Percentiles rank a stretch among this genome's conserved stretches.
These are phyloP conservation scores for Pichia sp. DNA, from an alignment of 1,139 yeast genomes.

Conservation along the genomic window DNA sequence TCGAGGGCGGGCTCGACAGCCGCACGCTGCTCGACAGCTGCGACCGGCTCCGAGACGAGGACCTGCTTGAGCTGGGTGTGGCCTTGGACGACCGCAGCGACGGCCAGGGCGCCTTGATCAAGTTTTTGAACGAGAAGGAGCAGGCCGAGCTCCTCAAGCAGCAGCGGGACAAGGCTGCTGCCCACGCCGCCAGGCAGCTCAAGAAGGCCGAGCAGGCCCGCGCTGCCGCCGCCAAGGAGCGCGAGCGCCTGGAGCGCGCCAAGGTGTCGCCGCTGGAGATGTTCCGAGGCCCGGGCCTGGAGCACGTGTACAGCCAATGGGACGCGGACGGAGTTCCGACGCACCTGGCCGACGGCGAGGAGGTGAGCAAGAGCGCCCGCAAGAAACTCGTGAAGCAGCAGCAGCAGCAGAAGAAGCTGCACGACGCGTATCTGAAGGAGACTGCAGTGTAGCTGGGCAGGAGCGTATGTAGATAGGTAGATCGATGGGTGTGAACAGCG, in stretches of 20 bases:
- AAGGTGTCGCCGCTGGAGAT: slow-evolving; percentile 65
- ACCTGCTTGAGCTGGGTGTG: slow-evolving; percentile 69
- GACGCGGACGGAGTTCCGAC: slow-evolving; percentile 84
- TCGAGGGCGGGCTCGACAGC: slow-evolving; percentile 49
- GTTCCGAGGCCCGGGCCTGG: slow-evolving; percentile 49
- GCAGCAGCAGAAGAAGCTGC: slow-evolving; percentile 76
- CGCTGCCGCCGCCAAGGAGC: slow-evolving; percentile 54
- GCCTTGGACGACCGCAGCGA: slow-evolving; percentile 85
- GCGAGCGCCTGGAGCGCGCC: slow-evolving; percentile 65
- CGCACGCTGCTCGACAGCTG: slow-evolving; percentile 52
- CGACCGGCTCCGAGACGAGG: slow-evolving; percentile 57
- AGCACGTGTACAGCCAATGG: slow-evolving; percentile 56
- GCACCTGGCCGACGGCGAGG: slow-evolving; percentile 73
- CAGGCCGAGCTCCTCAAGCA: slow-evolving; percentile 57
- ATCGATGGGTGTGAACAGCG: too few relatives aligned
- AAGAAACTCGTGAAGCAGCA: slow-evolving; percentile 78
- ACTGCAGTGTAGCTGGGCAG: not conserved
- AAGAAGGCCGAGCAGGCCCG: slow-evolving; percentile 41
- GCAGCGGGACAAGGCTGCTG: slow-evolving; percentile 59
- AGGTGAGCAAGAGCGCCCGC: slow-evolving; percentile 77
- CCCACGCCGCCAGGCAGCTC: slow-evolving; percentile 45
- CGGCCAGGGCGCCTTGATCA: slow-evolving; percentile 70
- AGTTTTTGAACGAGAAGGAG: slow-evolving; percentile 70
- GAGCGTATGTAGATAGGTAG: not conserved
- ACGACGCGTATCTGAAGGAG: slow-evolving; percentile 50